A percentile compares a stretch with the other conserved stretches of the same genome.
Evolutionary conservation across 192 early-diverging fungal species (phyloP).

Genomic region (Coemansia pectinata): DNA sequence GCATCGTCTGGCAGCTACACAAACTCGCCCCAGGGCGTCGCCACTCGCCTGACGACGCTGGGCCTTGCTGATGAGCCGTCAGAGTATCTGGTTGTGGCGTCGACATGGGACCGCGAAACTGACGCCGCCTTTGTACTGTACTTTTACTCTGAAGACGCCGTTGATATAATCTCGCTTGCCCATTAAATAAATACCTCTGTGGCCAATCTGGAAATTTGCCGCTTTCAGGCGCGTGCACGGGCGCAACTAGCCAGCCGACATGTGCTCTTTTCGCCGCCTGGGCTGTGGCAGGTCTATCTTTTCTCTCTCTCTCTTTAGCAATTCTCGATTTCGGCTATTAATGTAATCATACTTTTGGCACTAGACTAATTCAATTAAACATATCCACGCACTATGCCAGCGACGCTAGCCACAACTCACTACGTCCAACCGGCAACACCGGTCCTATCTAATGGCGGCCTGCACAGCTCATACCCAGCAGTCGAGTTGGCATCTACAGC

Average conservation of each 20-base stretch:
- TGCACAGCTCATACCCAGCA: background rate
- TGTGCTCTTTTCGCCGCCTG: too few species aligned
- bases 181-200: background rate
- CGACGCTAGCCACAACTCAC: background rate
- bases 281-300: background rate
- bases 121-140: slow-evolving; percentile 46
- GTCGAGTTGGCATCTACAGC: background rate
- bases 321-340: background rate
- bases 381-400: slow-evolving; percentile 4
- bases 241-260: background rate
- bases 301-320: background rate
- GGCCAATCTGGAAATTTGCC: background rate
- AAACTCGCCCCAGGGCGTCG: slow-evolving; percentile 51
- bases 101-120: slow-evolving; percentile 41
- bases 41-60: slow-evolving; percentile 23
- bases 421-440: background rate
- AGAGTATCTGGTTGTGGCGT: slow-evolving; percentile 43
- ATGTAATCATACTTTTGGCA: background rate
- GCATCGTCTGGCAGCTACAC: slow-evolving; percentile 53
- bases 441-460: background rate
- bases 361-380: background rate
- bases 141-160: slow-evolving; percentile 42
- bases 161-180: slow-evolving; percentile 28
- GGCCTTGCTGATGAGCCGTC: slow-evolving; percentile 18
- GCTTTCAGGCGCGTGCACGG: background rate